Base-by-base conservation (phyloP, 2,329 filamentous ascomycete species). In the Aspergillus ochraceus region DNA sequence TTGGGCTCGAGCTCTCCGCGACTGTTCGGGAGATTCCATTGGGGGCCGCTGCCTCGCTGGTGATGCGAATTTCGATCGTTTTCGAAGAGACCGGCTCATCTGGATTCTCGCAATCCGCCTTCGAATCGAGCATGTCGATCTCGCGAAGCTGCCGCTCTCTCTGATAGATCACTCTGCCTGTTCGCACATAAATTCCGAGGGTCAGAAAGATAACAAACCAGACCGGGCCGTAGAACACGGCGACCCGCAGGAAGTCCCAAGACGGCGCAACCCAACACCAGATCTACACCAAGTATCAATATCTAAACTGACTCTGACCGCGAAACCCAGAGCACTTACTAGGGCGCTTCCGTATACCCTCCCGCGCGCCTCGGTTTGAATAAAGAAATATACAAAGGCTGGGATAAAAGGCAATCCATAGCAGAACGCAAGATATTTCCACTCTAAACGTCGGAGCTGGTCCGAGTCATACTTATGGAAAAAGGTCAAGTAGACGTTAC, bases 401-500 rank as follows among this genome's bases (percentile, higher is more conserved):
- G 90, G 86, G 10, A 91, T 72, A 19, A 91, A 85, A 0, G 91
- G 90, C 2, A 91, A 62, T 0, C 90, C 90, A 62, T 95, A 95
- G 71, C 90, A 92, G 58, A 81, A 71, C 1, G 88, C 32, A 1
- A 91, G 71, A 64, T 95, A 95, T 59, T 83, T 87, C 50, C 88
- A 84, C 70, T 95, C 91, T 70, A 94, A 82, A 49, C 76, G 80
- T 11, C 86, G 86, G 14, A 95, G 78, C 55, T 84, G 82, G 4
- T 81, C 76, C 1, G 87, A 85, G 60, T 89, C 86, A 66, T 88
- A 93, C 63, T 89, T 90, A 68, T 81, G 82, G 74, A 92, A 92
- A 70, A 95, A 92, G 0, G 90, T 92, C 14, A 94, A 77, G 72
- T 91, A 91, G 54, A 95, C 91, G 71, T 95, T 96, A 66, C 88